Evolutionary conservation across 1,284 basidiomycete genomes (phyloP).

Genomic region (Pulveroboletus sp.): DNA sequence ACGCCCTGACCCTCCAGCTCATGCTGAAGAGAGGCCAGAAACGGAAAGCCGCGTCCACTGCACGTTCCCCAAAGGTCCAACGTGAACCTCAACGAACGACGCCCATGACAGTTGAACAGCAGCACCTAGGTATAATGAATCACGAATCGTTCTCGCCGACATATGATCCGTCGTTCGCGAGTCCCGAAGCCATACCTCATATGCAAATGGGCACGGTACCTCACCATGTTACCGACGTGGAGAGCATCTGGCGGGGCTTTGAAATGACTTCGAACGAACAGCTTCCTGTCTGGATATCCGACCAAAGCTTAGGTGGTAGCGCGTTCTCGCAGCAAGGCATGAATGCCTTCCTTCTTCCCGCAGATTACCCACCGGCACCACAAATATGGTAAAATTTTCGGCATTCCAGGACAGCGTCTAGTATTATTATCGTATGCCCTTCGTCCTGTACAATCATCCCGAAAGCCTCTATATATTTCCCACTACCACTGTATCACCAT

Average conservation of each 20-base stretch:
- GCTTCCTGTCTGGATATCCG: slow-evolving; percentile 79
- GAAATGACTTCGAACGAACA: slow-evolving; percentile 70
- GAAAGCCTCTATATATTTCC: slow-evolving; percentile 24
- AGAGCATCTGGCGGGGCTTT: slow-evolving; percentile 73
- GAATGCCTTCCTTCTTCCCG: slow-evolving; percentile 78
- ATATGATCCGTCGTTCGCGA: slow-evolving; percentile 46
- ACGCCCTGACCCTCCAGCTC: slow-evolving; percentile 82
- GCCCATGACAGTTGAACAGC: slow-evolving; percentile 41
- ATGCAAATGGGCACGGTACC: slow-evolving; percentile 36
- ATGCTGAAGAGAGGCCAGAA: slow-evolving; percentile 83
- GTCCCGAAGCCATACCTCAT: slow-evolving; percentile 44
- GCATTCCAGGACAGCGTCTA: slow-evolving; percentile 12
- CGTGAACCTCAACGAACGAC: slow-evolving; percentile 49
- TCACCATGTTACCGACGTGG: slow-evolving; percentile 54
- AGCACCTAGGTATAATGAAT: slow-evolving; percentile 20
- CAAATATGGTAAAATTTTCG: slow-evolving; percentile 62
- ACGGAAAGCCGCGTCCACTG: slow-evolving; percentile 55
- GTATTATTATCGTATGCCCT: slow-evolving; percentile 26
- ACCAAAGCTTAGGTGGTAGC: slow-evolving; percentile 73
- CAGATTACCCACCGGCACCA: slow-evolving; percentile 65
- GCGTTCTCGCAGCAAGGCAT: slow-evolving; percentile 78
- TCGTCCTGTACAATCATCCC: slow-evolving; percentile 25
- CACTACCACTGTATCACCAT: slow-evolving; percentile 9
- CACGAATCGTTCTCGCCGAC: slow-evolving; percentile 39
- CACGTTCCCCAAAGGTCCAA: slow-evolving; percentile 58